These are phyloP conservation scores for Aureobasidium sp. DNA, from an alignment of 2,329 filamentous ascomycete species.

Conservation along the genomic window DNA sequence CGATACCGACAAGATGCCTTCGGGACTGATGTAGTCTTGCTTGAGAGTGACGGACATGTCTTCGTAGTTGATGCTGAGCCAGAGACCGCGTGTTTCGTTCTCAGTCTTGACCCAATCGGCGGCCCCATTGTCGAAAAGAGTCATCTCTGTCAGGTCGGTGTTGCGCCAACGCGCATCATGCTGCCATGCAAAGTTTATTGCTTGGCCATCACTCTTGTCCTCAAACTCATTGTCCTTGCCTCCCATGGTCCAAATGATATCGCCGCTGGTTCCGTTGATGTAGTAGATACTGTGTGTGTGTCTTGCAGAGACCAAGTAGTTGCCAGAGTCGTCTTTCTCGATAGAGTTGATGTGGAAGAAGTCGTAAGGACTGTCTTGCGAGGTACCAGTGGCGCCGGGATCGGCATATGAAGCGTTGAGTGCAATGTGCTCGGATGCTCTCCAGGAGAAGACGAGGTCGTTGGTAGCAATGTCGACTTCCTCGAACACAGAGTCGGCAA, in stretches of 20 bases:
- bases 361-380: slow-evolving; percentile 29
- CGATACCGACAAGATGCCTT: slow-evolving; percentile 36
- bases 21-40: slow-evolving; percentile 19
- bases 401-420: slow-evolving; percentile 23
- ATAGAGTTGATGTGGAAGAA: slow-evolving; percentile 48
- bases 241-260: slow-evolving; percentile 44
- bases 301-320: slow-evolving; percentile 41
- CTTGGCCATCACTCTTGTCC: slow-evolving; percentile 34
- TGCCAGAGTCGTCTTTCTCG: slow-evolving; percentile 39
- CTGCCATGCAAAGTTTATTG: slow-evolving; percentile 43
- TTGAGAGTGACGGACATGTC: slow-evolving; percentile 23
- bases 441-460: slow-evolving; percentile 34
- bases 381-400: slow-evolving; percentile 33
- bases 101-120: slow-evolving; percentile 14
- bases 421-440: slow-evolving; percentile 29
- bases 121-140: slow-evolving; percentile 18
- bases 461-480: slow-evolving; percentile 35
- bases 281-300: slow-evolving; percentile 37
- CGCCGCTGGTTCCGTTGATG: slow-evolving; percentile 35
- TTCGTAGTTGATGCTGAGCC: slow-evolving; percentile 19
- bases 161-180: slow-evolving; percentile 42
- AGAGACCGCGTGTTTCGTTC: slow-evolving; percentile 12
- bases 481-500: slow-evolving; percentile 38
- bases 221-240: slow-evolving; percentile 37
- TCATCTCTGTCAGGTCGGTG: slow-evolving; percentile 14